phyloP scores from a whole-genome alignment of 257 asterid species.

The Lycium ferocissimum region DNA sequence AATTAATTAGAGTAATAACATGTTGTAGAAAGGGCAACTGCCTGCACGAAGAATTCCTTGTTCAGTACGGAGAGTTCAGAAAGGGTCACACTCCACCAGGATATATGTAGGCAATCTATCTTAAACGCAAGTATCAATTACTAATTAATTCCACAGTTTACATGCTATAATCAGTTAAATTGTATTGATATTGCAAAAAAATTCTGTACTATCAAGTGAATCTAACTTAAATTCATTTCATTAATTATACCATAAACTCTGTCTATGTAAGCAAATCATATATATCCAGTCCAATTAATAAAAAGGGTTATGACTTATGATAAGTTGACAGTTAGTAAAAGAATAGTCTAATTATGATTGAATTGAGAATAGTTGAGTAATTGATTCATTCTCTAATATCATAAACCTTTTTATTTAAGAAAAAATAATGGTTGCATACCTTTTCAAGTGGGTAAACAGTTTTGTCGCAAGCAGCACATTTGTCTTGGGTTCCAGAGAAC shows the following conservation, averaged over 20 bases:
- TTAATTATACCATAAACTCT: not conserved
- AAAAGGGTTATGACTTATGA: not conserved
- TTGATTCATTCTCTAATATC: not conserved
- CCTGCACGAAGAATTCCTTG: too few species aligned
- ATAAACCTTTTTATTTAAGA: not conserved
- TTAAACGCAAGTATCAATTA: too few species aligned
- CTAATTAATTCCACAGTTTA: too few species aligned
- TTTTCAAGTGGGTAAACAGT: slow-evolving; percentile 86
- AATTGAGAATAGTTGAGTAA: not conserved
- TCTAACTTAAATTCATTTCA: not conserved
- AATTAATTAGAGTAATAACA: not conserved
- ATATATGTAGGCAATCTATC: too few species aligned
- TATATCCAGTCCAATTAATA: too few species aligned
- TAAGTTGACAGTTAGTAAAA: not conserved
- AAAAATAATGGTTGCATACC: slow-evolving; percentile 40
- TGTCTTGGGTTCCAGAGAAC: slow-evolving; percentile 81
- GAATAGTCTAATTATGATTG: not conserved
- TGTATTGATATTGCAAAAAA: not conserved
- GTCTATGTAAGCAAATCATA: too few species aligned
- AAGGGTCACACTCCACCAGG: too few species aligned
- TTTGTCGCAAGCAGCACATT: slow-evolving; percentile 75
- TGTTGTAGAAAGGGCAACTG: not conserved
- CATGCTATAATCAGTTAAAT: not conserved
- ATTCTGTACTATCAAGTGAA: not conserved
- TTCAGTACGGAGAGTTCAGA: too few species aligned